Conservation (phyloP, 306 rosid genomes). For the Psophocarpus tetragonolobus region DNA sequence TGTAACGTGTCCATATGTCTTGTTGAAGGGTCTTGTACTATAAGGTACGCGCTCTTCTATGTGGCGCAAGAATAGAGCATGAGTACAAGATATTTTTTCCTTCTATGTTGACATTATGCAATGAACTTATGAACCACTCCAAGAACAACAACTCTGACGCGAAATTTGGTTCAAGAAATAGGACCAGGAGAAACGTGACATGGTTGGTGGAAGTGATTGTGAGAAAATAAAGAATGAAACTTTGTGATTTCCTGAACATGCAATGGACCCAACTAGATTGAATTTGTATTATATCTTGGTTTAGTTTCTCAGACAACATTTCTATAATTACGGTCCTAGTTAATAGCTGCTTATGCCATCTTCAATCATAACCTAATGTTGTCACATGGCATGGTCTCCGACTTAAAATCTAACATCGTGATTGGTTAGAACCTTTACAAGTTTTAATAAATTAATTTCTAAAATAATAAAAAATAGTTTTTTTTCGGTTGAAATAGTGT, state of each 20-base stretch:
- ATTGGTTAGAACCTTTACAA: not conserved
- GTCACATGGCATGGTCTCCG: not conserved
- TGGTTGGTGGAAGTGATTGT: not conserved
- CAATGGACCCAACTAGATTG: not conserved
- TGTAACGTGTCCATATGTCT: constrained; percentile 1
- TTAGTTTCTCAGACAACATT: not conserved
- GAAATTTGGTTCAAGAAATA: not conserved
- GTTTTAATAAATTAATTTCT: not conserved
- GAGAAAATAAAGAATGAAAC: not conserved
- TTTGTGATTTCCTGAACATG: not conserved
- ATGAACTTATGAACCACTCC: not conserved
- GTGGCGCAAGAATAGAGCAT: not conserved
- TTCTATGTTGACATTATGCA: not conserved
- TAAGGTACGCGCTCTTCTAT: not conserved
- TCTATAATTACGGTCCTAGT: not conserved
- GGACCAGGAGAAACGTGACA: not conserved
- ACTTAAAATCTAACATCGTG: not conserved
- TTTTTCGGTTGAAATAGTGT: not conserved
- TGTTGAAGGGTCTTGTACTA: not conserved
- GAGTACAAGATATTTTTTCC: not conserved
- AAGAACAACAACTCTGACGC: not conserved
- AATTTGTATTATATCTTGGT: not conserved
- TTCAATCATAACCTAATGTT: not conserved
- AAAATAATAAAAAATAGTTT: not conserved
- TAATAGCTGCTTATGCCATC: not conserved